Conservation (phyloP, 2,329 filamentous ascomycete genomes). For the Cytospora paraplurivora region DNA sequence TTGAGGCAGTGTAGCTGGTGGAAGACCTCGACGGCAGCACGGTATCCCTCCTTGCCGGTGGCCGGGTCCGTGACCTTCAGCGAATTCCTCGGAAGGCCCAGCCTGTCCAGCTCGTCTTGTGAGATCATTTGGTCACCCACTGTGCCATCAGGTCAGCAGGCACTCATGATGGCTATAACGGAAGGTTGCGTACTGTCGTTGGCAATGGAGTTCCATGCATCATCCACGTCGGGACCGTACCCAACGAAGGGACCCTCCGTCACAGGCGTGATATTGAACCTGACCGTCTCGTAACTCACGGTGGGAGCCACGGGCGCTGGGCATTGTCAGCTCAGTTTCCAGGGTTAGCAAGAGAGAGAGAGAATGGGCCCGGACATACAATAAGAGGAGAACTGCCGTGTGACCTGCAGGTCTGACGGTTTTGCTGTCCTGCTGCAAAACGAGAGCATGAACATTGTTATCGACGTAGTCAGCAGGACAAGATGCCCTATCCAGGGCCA, state of each 20-base stretch:
- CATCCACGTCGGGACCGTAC: slow-evolving; percentile 57
- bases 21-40: slow-evolving; percentile 61
- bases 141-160: slow-evolving; percentile 32
- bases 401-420: slow-evolving; percentile 39
- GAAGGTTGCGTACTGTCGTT: slow-evolving; percentile 41
- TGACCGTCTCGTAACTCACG: slow-evolving; percentile 51
- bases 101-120: slow-evolving; percentile 52
- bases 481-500: slow-evolving; percentile 46
- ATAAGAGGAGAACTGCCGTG: slow-evolving; percentile 47
- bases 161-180: slow-evolving; percentile 23
- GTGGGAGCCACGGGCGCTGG: slow-evolving; percentile 50
- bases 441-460: slow-evolving; percentile 45
- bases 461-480: slow-evolving; percentile 43
- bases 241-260: slow-evolving; percentile 56
- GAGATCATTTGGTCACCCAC: slow-evolving; percentile 65
- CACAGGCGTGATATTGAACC: slow-evolving; percentile 52
- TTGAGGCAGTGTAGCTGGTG: slow-evolving; percentile 58
- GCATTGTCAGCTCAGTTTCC: slow-evolving; percentile 23
- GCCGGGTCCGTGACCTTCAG: slow-evolving; percentile 58
- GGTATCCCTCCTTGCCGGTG: slow-evolving; percentile 59
- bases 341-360: not conserved
- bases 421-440: slow-evolving; percentile 42
- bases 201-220: slow-evolving; percentile 58
- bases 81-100: slow-evolving; percentile 55
- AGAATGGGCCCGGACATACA: slow-evolving; percentile 25